Percentiles rank a stretch among this genome's conserved stretches.
These are phyloP conservation scores for Nakazawaea ishiwadae DNA, from an alignment of 805 yeast genomes.

Conservation along the genomic window DNA sequence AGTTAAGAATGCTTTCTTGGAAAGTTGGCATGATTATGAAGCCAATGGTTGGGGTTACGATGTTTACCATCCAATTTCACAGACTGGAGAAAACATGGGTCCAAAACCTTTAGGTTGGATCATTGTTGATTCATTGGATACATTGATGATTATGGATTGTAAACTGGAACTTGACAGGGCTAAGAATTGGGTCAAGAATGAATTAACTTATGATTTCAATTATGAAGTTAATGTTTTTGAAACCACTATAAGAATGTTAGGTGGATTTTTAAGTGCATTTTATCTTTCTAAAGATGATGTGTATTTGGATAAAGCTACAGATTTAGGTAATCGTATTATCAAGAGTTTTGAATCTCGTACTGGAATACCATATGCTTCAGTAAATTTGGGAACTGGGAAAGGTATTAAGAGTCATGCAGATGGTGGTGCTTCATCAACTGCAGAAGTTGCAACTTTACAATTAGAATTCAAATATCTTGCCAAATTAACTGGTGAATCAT, in stretches of 20 bases:
- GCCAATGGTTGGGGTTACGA: constrained; percentile 83
- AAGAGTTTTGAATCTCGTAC: constrained; percentile 63
- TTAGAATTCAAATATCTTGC: constrained; percentile 82
- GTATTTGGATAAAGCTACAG: constrained; percentile 73
- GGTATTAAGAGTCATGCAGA: constrained; percentile 62
- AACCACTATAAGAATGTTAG: constrained; percentile 92
- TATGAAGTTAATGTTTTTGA: constrained; percentile 80
- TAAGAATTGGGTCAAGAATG: constrained; percentile 68
- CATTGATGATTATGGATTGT: constrained; percentile 72
- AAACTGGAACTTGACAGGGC: constrained; percentile 60
- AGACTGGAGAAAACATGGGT: constrained; percentile 69
- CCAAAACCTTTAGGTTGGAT: constrained; percentile 87
- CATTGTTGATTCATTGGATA: constrained; percentile 82
- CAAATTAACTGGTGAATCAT: constrained; percentile 69
- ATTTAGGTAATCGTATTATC: constrained; percentile 66
- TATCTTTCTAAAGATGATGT: constrained; percentile 65
- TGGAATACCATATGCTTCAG: constrained; percentile 77
- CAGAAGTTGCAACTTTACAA: constrained; percentile 85
- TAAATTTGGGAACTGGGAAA: constrained; percentile 61
- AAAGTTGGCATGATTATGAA: constrained; percentile 75
- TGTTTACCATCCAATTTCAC: constrained; percentile 64
- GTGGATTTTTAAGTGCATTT: constrained; percentile 84
- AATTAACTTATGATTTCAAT: constrained; percentile 66
- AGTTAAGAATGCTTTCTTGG: constrained; percentile 64
- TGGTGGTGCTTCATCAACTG: constrained; percentile 80